These are phyloP conservation scores for Psidium friedrichsthalianum DNA, from an alignment of 345 rosid species.

Conservation along the genomic window DNA sequence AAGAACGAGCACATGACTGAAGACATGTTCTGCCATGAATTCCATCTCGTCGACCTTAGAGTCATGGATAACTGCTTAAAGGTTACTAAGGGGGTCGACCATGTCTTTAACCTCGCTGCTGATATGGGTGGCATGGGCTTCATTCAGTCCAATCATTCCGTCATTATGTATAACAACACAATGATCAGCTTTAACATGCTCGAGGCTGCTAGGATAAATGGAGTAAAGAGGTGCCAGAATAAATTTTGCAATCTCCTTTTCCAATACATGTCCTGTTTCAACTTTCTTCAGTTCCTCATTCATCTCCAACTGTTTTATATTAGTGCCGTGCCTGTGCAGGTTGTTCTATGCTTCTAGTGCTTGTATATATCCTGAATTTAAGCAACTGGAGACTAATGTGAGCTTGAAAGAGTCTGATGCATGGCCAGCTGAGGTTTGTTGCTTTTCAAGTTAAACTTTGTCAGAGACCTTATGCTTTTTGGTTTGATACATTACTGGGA, in stretches of 20 bases:
- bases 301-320: not conserved
- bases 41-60: conserved; percentile 92
- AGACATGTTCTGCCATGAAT: conserved; percentile 95
- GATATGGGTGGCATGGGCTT: conserved; percentile 99
- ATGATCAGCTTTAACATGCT: conserved; percentile 99
- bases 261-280: not conserved
- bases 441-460: not conserved
- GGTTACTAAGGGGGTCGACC: conserved; percentile 66
- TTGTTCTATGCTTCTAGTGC: conserved; percentile 99
- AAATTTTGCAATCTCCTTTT: not conserved
- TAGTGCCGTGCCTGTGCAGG: conserved; percentile 11
- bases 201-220: conserved; percentile 87
- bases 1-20: conserved; percentile 98
- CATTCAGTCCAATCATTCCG: conserved; percentile 96
- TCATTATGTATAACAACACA: conserved; percentile 96
- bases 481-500: not conserved
- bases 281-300: not conserved
- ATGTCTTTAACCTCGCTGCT: conserved; percentile 96
- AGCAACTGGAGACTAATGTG: conserved; percentile 96
- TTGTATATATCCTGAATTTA: conserved; percentile 95
- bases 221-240: conserved; percentile 60
- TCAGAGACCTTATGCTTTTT: not conserved
- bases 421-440: conserved; percentile 98
- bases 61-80: conserved; percentile 95
- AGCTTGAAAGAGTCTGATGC: conserved; percentile 99